A percentile compares a stretch with the other conserved stretches of the same genome.
These are phyloP conservation scores for Salix viminalis DNA, from an alignment of 345 rosid genomes.

Conservation along the genomic window DNA sequence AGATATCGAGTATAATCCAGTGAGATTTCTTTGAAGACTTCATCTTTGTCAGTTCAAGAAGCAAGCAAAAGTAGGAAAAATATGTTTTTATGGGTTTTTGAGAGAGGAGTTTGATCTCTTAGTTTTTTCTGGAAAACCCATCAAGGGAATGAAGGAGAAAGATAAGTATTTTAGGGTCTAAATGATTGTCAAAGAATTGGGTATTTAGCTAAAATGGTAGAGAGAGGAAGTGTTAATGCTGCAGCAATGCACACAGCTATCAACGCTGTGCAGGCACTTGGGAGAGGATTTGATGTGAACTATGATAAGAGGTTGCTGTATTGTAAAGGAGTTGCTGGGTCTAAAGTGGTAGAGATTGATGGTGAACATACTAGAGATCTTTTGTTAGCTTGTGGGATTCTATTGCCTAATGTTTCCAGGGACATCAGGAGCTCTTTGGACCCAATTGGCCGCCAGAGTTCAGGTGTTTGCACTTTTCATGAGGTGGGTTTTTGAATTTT, in stretches of 20 bases:
- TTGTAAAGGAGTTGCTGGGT: slow-evolving; percentile 59
- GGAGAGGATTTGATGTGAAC: slow-evolving; percentile 72
- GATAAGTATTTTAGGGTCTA: background rate
- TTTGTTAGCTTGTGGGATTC: slow-evolving; percentile 33
- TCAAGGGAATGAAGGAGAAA: background rate
- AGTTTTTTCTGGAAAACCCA: no score
- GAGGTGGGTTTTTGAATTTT: slow-evolving; percentile 39
- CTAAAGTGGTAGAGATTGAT: slow-evolving; percentile 54
- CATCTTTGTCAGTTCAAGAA: background rate
- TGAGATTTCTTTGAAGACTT: slow-evolving; percentile 1
- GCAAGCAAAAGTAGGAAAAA: background rate
- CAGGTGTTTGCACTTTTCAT: slow-evolving; percentile 43
- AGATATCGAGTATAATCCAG: background rate
- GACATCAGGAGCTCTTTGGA: slow-evolving; percentile 41
- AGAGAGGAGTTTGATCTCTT: background rate
- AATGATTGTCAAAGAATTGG: background rate
- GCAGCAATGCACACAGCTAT: slow-evolving; percentile 53
- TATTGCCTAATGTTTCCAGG: slow-evolving; percentile 48
- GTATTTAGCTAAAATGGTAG: slow-evolving; percentile 17
- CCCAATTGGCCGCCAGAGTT: slow-evolving; percentile 40
- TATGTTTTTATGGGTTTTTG: background rate
- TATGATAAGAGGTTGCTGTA: slow-evolving; percentile 66
- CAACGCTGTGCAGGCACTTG: slow-evolving; percentile 60
- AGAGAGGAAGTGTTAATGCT: slow-evolving; percentile 21
- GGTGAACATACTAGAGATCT: slow-evolving; percentile 48